Base-by-base conservation (phyloP, 805 yeast genomes). In the Cyberlindnera japonica region DNA sequence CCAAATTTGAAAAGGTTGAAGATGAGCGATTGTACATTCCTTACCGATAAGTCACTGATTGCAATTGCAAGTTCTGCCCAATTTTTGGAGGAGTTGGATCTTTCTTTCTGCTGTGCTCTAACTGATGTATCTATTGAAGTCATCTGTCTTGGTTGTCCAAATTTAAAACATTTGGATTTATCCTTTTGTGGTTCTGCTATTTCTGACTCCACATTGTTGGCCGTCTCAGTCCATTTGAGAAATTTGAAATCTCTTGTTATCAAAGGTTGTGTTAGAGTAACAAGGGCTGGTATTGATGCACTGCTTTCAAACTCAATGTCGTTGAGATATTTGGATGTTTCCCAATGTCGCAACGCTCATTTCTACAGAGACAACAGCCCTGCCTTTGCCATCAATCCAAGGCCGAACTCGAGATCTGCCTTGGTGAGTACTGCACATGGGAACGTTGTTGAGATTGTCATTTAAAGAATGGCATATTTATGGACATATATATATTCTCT, bases 111-210 rank as follows among this genome's bases (percentile, higher is more conserved):
- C 57, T 83, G 91, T 62, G 81, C 86, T 3, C 60, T 84, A 34
- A 75, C 84, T 9, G 90, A 84, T 54, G 70, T 75, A 27, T 71
- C 90, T 3, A 65, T 84, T 20, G 87, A 83, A 48, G 77, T 81
- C 2, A 58, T 84, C 16, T 72, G 83, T 45, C 62, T 79, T 14
- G 83, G 85, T n/a, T 82, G 88, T 53, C 80, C 75, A 35, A 58
- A 67, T 6, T 58, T 84, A 43, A 58, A 66, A 31, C 58, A 62
- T 16, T 61, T 84, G 45, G 81, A 81, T 49, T 57, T 83, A 24
- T 77, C 86, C 9, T 84, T 82, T 53, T 84, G 91, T 61, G 91
- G 91, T 4, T 73, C 83, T 22, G 90, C 91, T 1, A 88, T 84
- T 5, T 79, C 87, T 53, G 91, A 84, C 51, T 71, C 79, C 14